These are phyloP conservation scores for Talaromyces rugulosus DNA, from an alignment of 2,329 filamentous ascomycete species.

Conservation along the genomic window DNA sequence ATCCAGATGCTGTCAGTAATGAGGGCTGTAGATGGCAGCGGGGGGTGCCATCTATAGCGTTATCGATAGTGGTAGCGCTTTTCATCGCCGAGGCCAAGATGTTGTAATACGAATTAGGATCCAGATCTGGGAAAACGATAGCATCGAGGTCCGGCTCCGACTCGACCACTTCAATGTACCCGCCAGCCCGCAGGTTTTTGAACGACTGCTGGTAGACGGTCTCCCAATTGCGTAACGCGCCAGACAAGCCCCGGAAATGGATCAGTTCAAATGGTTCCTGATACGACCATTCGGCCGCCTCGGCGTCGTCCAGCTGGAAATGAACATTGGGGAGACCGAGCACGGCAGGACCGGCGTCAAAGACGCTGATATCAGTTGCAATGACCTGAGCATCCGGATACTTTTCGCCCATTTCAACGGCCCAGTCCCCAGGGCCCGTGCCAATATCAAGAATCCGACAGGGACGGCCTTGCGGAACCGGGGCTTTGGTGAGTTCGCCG, in stretches of 20 bases:
- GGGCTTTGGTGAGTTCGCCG: slow-evolving; percentile 27
- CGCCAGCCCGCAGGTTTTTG: slow-evolving; percentile 42
- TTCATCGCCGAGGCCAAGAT: slow-evolving; percentile 32
- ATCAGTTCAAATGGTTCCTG: slow-evolving; percentile 47
- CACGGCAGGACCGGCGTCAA: slow-evolving; percentile 37
- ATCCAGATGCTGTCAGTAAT: slow-evolving; percentile 40
- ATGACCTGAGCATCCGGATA: slow-evolving; percentile 46
- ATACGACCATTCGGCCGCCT: slow-evolving; percentile 44
- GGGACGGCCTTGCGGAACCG: slow-evolving; percentile 21
- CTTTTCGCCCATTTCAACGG: slow-evolving; percentile 42
- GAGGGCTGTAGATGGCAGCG: slow-evolving; percentile 40
- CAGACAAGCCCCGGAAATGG: slow-evolving; percentile 46
- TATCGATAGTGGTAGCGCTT: slow-evolving; percentile 28
- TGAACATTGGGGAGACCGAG: slow-evolving; percentile 37
- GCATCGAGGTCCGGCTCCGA: slow-evolving; percentile 27
- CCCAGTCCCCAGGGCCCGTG: slow-evolving; percentile 49
- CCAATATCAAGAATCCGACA: slow-evolving; percentile 41
- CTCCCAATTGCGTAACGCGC: slow-evolving; percentile 45
- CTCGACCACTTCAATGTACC: slow-evolving; percentile 46
- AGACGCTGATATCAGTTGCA: slow-evolving; percentile 39
- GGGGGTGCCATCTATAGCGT: slow-evolving; percentile 26
- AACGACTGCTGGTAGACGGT: slow-evolving; percentile 44
- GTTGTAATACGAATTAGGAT: slow-evolving; percentile 27
- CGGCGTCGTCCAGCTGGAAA: slow-evolving; percentile 49
- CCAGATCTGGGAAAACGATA: slow-evolving; percentile 18